Percentiles rank a stretch among this genome's conserved stretches.
Conservation (phyloP, 306 rosid genomes). For the Phaseolus lunatus region DNA sequence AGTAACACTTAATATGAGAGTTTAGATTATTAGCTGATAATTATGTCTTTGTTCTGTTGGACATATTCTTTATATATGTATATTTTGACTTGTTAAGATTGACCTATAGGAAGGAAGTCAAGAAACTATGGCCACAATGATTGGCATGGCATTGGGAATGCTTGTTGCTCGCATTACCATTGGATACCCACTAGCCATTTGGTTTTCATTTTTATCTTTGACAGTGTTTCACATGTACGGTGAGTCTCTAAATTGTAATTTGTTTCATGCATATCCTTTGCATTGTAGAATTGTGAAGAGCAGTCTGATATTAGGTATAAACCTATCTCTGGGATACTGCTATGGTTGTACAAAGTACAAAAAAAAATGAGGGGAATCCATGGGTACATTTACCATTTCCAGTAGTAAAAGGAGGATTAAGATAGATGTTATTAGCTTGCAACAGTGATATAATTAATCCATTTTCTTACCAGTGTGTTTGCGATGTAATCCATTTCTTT, state of each 20-base stretch:
- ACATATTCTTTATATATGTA: slow-evolving; percentile 22
- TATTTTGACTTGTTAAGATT: slow-evolving; percentile 23
- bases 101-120: slow-evolving; percentile 61
- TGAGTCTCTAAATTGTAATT: slow-evolving; percentile 45
- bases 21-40: slow-evolving; percentile 12
- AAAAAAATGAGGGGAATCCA: neutral
- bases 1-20: slow-evolving; percentile 9
- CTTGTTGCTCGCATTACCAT: slow-evolving; percentile 79
- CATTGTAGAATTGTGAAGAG: slow-evolving; percentile 31
- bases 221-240: slow-evolving; percentile 91
- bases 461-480: slow-evolving; percentile 24
- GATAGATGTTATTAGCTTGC: slow-evolving; percentile 16
- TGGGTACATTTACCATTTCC: neutral
- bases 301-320: neutral
- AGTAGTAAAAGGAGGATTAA: slow-evolving; percentile 14
- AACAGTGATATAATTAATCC: neutral
- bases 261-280: slow-evolving; percentile 30
- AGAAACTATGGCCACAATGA: slow-evolving; percentile 80
- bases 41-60: slow-evolving; percentile 1
- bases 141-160: slow-evolving; percentile 93
- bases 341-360: slow-evolving; percentile 17
- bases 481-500: neutral
- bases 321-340: neutral
- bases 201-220: slow-evolving; percentile 77
- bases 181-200: slow-evolving; percentile 76